Evolutionary conservation across 495 filamentous ascomycete species (phyloP), one percentile per base, ranked within the genome.

Genomic region (Neurospora africana): DNA sequence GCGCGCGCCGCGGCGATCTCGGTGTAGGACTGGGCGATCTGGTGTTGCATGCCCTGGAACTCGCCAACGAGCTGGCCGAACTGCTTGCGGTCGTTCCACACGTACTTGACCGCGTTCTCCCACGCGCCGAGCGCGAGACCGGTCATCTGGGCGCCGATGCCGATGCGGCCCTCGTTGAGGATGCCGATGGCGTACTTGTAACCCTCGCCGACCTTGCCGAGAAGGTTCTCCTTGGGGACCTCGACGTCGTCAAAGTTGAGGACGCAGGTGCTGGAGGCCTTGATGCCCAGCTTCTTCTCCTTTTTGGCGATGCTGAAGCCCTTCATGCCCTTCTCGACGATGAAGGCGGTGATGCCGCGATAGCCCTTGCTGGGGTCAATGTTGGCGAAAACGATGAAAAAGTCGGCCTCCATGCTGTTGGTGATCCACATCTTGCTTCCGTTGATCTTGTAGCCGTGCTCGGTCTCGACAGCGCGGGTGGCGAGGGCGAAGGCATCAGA

Each of bases 391-490:
- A 98, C 95, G 78, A 99, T 94, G 85, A 97, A 99, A 83, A 98
- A 91, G 58, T 89, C 91, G 4, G 95, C 90, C 84, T 99, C 96
- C 84, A 93, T 90, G 69, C 91, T 88, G 83, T 98, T 99, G 72
- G 95, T 98, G 81, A 99, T 99, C 95, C 95, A 99, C 95, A 98
- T 98, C 87, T 99, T 99, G 79, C 87, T 89, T 68, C 95, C 95
- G 70, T 89, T 92, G 79, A 99, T 90, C 81, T 87, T 91, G 82
- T 92, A 98, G 21, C 94, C 92, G 74, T 90, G 88, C 23, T 82
- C 84, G n/a, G 86, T 86, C 41, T 90, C 86, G 35, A 89, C 91
- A 35, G 95, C 95, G 79, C 91, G 91, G 69, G 95, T 98, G 72
- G 92, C 89, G 69, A 99, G 88, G 0, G 96, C 96, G 79, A 99